Percentiles rank a stretch among this genome's conserved stretches.
phyloP scores from a whole-genome alignment of 495 filamentous ascomycete genomes.

The Penicillium turbatum region DNA sequence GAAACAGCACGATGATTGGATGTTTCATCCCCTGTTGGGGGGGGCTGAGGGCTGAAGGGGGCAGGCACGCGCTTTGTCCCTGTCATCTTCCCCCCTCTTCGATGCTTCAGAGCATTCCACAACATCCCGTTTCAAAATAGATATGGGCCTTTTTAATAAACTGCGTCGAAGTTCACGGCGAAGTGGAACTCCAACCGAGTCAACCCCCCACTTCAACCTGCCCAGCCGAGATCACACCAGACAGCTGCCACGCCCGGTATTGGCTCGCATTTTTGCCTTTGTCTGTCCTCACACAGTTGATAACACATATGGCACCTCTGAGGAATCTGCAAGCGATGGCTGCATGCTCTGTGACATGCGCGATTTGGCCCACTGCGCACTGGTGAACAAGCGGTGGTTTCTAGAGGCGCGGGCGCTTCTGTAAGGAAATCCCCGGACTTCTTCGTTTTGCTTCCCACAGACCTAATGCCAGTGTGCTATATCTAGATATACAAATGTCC shows the following conservation, averaged over 20 bases:
- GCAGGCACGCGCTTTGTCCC: conserved; percentile 13
- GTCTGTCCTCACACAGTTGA: conserved; percentile 83
- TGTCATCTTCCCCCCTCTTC: not conserved
- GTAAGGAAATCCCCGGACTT: conserved; percentile 32
- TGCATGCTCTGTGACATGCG: conserved; percentile 96
- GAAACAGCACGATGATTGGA: conserved; percentile 5
- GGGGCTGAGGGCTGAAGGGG: not conserved
- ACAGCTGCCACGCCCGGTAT: conserved; percentile 56
- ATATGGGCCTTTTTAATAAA: conserved; percentile 38
- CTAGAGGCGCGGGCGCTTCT: conserved; percentile 48
- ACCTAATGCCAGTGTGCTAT: not conserved
- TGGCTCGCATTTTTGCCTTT: conserved; percentile 69
- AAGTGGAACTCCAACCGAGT: conserved; percentile 28
- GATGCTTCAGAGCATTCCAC: not conserved
- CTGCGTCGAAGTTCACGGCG: conserved; percentile 33
- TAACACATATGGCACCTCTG: conserved; percentile 71
- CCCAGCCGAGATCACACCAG: conserved; percentile 42
- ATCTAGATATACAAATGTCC: conserved; percentile 76
- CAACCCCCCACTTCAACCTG: conserved; percentile 18
- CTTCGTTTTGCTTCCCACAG: not conserved
- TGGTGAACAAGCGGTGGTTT: conserved; percentile 72
- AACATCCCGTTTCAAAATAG: conserved; percentile 6
- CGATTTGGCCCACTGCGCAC: conserved; percentile 75
- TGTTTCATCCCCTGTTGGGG: conserved; percentile 21
- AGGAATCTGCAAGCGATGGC: conserved; percentile 75